Base-by-base conservation (phyloP, 2,329 filamentous ascomycete genomes). In the Trichoderma sp. region DNA sequence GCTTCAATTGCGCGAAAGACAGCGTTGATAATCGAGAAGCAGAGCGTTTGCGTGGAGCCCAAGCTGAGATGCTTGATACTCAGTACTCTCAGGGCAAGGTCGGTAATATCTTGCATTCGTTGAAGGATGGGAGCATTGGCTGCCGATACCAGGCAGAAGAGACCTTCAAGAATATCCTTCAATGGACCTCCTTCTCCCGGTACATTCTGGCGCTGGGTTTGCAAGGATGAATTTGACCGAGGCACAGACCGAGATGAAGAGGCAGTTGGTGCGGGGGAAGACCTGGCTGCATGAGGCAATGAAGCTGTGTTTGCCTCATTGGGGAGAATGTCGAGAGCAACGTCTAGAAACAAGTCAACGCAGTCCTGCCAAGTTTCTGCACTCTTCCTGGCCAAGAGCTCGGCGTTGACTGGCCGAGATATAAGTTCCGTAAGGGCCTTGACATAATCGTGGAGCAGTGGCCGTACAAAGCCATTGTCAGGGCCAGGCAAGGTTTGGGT, bases 11-110 rank as follows among this genome's bases (percentile, higher is more conserved):
- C 86, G 49, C 85, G 81, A 59, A 97, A 82, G 6, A 97, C 79
- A 60, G 84, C 82, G 79, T 97, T 96, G 74, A 97, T 83, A 54
- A 90, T 86, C 54, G 88, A 88, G 76, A 98, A 93, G 18, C 91
- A 90, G 68, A 90, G 81, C 74, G 91, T 90, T 73, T 94, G 91
- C 61, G 89, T 81, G 73, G 86, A 86, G 56, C 88, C 87, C 52
- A 89, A 82, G 71, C 84, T 87, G 56, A 87, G 82, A 30, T 84
- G 81, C 43, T 85, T 86, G 60, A 86, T 82, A 58, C 84, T 84
- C 71, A 97, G 81, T 69, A 92, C 87, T 46, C 85, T 83, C 24
- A 91, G 75, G 28, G 90, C 81, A 4, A 84, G 80, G 51, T 81
- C 79, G 10, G 90, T 80, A 61, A 94, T 82, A 49, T 82, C 81